These are phyloP conservation scores for Ceratocystis papillata DNA, from an alignment of 2,329 filamentous ascomycete species.

Conservation along the genomic window DNA sequence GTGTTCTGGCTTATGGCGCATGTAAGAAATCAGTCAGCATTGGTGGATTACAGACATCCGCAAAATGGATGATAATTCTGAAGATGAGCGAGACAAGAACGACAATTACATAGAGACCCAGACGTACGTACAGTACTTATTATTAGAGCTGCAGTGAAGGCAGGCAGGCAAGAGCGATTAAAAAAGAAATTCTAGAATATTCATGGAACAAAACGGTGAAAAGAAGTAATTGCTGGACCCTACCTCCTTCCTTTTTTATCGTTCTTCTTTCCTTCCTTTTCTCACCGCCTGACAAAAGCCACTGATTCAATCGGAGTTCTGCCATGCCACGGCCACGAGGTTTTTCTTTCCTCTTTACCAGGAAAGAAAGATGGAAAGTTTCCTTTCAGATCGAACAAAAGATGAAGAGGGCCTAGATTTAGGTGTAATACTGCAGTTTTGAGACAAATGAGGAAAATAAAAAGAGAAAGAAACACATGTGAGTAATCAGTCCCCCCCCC, in stretches of 20 bases:
- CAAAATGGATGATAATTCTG: neutral
- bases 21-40: neutral
- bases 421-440: neutral
- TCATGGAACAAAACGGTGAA: neutral
- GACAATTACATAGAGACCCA: no score
- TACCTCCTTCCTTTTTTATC: neutral
- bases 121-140: no score
- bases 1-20: no score
- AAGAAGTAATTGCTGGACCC: no score
- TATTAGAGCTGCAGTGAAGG: neutral
- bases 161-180: constrained; percentile 2
- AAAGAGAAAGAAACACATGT: neutral
- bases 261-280: neutral
- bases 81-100: neutral
- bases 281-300: constrained; percentile 7
- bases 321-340: neutral
- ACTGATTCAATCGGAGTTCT: neutral
- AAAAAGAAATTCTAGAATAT: constrained; percentile 13
- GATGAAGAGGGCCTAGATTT: neutral
- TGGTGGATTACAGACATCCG: neutral
- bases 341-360: no score
- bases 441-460: neutral
- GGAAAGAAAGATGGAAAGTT: neutral
- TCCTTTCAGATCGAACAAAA: neutral
- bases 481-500: neutral